phyloP scores from a whole-genome alignment of 805 yeast genomes.

The Maudiozyma bulderi region DNA sequence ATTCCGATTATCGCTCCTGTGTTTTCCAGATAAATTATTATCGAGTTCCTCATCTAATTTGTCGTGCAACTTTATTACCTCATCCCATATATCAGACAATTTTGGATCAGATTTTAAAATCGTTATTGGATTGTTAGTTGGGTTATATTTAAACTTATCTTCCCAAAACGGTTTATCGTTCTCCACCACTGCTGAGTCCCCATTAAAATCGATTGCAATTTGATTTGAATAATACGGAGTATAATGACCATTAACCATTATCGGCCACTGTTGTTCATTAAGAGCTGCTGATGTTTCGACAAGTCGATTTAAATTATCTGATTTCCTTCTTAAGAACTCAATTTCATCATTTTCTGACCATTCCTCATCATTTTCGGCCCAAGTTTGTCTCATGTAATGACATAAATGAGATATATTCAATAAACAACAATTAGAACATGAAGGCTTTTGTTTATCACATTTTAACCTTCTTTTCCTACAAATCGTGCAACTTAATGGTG shows the following conservation, averaged over 20 bases:
- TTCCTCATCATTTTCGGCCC: slow-evolving; percentile 34
- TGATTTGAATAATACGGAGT: not conserved
- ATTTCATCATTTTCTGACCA: slow-evolving; percentile 1
- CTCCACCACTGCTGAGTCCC: not conserved
- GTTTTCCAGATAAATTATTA: too few species aligned
- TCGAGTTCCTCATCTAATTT: not conserved
- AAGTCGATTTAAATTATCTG: not conserved
- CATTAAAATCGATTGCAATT: not conserved
- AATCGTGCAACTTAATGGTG: slow-evolving; percentile 37
- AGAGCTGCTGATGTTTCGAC: not conserved
- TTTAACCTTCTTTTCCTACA: slow-evolving; percentile 43
- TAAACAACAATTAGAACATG: slow-evolving; percentile 45
- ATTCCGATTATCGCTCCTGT: too few species aligned
- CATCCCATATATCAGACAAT: not conserved
- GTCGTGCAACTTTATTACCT: not conserved
- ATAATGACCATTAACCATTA: not conserved
- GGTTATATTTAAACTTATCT: not conserved
- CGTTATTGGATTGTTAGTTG: not conserved
- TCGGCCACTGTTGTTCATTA: not conserved
- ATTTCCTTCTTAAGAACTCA: not conserved
- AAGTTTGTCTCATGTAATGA: slow-evolving; percentile 45
- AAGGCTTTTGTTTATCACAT: slow-evolving; percentile 43
- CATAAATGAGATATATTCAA: slow-evolving; percentile 52
- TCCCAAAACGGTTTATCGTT: not conserved
- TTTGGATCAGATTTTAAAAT: not conserved